phyloP scores from a whole-genome alignment of 139 green algal species.

The Trebouxia sp. region DNA sequence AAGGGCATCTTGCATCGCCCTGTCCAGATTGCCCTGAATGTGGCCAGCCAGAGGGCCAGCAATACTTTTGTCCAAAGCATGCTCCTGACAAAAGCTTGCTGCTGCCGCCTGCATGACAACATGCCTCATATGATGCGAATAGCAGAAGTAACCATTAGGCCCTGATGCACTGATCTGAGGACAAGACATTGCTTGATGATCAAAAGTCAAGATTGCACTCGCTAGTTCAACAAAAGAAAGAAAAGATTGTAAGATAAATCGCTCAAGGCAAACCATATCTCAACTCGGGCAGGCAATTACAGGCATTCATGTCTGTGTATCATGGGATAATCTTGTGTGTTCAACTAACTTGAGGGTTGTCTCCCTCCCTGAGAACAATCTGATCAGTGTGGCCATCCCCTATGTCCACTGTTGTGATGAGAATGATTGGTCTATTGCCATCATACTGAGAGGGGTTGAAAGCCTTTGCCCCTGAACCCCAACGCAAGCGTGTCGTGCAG shows the following conservation, averaged over 20 bases:
- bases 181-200: no score
- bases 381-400: constrained; percentile 59
- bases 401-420: constrained; percentile 88
- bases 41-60: constrained; percentile 66
- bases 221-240: no score
- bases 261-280: neutral
- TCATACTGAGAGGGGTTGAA: neutral
- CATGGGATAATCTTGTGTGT: no score
- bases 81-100: constrained; percentile 60
- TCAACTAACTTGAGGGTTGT: constrained; percentile 60
- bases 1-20: constrained; percentile 32
- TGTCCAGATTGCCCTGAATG: constrained; percentile 69
- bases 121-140: no score
- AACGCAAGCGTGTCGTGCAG: no score
- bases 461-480: neutral
- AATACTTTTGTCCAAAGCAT: constrained; percentile 65
- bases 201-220: no score
- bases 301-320: no score
- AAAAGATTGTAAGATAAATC: no score
- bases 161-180: no score
- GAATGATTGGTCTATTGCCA: constrained; percentile 40
- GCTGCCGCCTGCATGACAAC: constrained; percentile 57
- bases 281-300: no score
- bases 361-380: constrained; percentile 67
- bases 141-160: no score